Evolutionary conservation across 139 green algal species (phyloP).

Genomic region (Astrephomene gubernaculifera): DNA sequence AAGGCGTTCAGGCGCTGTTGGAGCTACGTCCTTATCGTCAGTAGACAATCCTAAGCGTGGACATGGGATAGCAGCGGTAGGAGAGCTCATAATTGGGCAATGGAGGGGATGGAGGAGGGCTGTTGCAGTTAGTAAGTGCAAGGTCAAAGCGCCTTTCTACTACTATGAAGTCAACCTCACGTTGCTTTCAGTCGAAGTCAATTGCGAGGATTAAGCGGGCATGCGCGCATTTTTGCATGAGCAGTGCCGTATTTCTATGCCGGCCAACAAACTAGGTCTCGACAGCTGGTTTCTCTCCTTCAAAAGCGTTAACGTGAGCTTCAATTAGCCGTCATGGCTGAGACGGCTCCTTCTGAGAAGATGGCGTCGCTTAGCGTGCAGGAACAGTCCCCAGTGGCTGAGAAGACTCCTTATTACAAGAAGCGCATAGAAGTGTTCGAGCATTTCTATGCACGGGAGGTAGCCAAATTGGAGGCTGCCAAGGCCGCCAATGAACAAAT

Average conservation of each 20-base stretch:
- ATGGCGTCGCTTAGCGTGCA: conserved; percentile 24
- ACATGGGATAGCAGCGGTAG: background rate
- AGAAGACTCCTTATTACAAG: conserved; percentile 84
- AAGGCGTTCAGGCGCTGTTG: background rate
- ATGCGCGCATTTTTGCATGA: background rate
- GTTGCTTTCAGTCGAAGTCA: background rate
- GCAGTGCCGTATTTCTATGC: too few species aligned
- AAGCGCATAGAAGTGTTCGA: conserved; percentile 93
- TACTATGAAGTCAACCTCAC: background rate
- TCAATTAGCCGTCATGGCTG: background rate
- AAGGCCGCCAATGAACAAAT: conserved; percentile 71
- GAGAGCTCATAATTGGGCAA: background rate
- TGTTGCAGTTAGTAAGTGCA: background rate
- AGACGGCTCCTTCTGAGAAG: background rate
- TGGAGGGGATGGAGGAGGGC: background rate
- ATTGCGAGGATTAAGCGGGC: background rate
- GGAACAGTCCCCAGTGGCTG: conserved; percentile 46
- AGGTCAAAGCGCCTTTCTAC: background rate
- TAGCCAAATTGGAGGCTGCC: conserved; percentile 63
- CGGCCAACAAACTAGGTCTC: too few species aligned
- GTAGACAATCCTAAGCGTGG: background rate
- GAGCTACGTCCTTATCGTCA: background rate
- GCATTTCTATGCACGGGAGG: conserved; percentile 74
- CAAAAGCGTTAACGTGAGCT: background rate
- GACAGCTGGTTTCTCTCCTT: background rate